Conservation (phyloP, 192 early-diverging fungal species). For the Coemansia erecta region DNA sequence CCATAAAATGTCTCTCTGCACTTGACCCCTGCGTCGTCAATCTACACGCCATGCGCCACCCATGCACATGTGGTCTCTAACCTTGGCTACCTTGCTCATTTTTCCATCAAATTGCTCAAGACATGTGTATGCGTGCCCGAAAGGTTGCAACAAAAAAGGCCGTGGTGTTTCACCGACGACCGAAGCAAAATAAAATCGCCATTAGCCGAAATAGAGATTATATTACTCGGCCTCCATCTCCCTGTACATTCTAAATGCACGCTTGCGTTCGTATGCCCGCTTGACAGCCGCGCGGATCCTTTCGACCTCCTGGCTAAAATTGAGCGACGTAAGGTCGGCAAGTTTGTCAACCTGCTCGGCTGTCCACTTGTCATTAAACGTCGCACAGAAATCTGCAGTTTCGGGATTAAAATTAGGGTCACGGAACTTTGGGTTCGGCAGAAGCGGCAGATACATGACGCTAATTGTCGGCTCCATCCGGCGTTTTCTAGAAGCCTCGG, state of each 20-base stretch:
- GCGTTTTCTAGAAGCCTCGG: background rate
- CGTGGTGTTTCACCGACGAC: background rate
- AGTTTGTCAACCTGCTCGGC: constrained; percentile 63
- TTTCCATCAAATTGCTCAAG: too few species aligned
- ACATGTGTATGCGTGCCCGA: too few species aligned
- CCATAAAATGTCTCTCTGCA: too few species aligned
- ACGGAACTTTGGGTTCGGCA: constrained; percentile 58
- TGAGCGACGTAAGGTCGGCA: constrained; percentile 57
- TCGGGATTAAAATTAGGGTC: constrained; percentile 63
- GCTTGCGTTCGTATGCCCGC: constrained; percentile 54
- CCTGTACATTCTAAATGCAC: constrained; percentile 28
- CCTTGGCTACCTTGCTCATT: too few species aligned
- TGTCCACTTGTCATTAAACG: constrained; percentile 69
- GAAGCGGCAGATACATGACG: constrained; percentile 66
- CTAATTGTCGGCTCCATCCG: constrained; percentile 18
- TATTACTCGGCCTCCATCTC: constrained; percentile 12
- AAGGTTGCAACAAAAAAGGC: too few species aligned
- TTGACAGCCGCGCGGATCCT: constrained; percentile 49
- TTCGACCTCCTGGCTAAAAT: constrained; percentile 57
- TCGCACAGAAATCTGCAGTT: constrained; percentile 62
- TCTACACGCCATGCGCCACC: constrained; percentile 8
- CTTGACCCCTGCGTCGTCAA: background rate
- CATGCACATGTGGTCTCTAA: background rate
- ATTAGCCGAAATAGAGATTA: constrained; percentile 1
- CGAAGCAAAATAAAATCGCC: background rate